Evolutionary conservation across 2,329 filamentous ascomycete species (phyloP).

Genomic region (Fusarium brevicatenulatum): DNA sequence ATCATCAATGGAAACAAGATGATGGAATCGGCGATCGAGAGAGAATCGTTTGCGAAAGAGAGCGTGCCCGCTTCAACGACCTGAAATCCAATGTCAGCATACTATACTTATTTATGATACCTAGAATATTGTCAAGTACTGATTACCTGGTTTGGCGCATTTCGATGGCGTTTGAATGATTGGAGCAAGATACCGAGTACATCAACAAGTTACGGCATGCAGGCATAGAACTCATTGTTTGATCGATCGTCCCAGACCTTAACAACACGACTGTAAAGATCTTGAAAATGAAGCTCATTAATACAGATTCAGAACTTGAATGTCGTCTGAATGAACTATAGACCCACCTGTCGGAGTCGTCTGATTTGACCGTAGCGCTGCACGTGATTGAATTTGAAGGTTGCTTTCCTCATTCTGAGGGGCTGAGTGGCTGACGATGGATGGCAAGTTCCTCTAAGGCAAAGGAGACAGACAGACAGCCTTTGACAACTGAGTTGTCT

Average conservation of each 20-base stretch:
- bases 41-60: constrained; percentile 66
- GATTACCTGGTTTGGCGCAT: constrained; percentile 15
- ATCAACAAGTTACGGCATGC: neutral
- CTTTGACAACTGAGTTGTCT: constrained; percentile 37
- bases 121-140: constrained; percentile 19
- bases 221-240: neutral
- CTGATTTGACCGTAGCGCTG: constrained; percentile 38
- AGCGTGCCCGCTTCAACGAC: constrained; percentile 31
- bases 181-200: neutral
- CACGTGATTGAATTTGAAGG: constrained; percentile 42
- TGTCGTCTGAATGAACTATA: constrained; percentile 31
- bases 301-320: constrained; percentile 13
- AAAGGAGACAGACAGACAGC: constrained; percentile 16
- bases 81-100: constrained; percentile 21
- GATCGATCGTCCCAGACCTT: neutral
- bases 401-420: constrained; percentile 43
- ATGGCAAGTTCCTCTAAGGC: constrained; percentile 39
- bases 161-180: neutral
- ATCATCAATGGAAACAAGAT: constrained; percentile 90
- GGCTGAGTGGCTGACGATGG: constrained; percentile 44
- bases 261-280: neutral
- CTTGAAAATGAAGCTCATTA: constrained; percentile 17
- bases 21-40: constrained; percentile 87
- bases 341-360: constrained; percentile 32
- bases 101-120: constrained; percentile 27